phyloP scores from a whole-genome alignment of 148 eudicot species.

The Chenopodium suecicum region DNA sequence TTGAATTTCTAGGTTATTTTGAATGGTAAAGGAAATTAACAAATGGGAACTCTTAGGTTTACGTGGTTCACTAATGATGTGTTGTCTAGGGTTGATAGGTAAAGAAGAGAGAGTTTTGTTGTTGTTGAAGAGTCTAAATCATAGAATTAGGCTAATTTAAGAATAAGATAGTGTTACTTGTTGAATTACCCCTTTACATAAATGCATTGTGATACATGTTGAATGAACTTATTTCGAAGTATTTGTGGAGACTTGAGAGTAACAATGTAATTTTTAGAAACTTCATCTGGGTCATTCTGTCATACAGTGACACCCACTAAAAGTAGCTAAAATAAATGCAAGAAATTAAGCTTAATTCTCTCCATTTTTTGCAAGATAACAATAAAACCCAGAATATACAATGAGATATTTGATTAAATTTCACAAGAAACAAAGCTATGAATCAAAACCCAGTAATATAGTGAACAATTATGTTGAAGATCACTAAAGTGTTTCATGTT shows the following conservation, averaged over 20 bases:
- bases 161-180: too few relatives aligned
- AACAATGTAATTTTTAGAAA: slow-evolving; percentile 73
- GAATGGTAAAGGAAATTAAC: too few relatives aligned
- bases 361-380: not conserved
- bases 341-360: slow-evolving; percentile 6
- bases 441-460: too few relatives aligned
- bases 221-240: too few relatives aligned
- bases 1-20: too few relatives aligned
- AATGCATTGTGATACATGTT: too few relatives aligned
- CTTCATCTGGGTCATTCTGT: slow-evolving; percentile 39
- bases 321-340: slow-evolving; percentile 24
- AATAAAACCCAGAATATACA: not conserved
- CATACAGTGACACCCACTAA: slow-evolving; percentile 34
- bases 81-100: not conserved
- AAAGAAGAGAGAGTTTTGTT: not conserved
- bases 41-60: too few relatives aligned
- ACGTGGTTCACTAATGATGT: not conserved
- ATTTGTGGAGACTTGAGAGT: slow-evolving; percentile 41
- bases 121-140: not conserved
- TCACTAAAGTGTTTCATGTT: not conserved
- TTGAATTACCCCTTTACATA: too few relatives aligned
- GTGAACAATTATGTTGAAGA: not conserved
- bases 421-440: too few relatives aligned
- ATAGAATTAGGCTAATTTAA: too few relatives aligned
- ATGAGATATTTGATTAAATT: not conserved